Evolutionary conservation across 2,329 filamentous ascomycete species (phyloP), one percentile per base, ranked within the genome.

Genomic region (Calonectria honghensis): DNA sequence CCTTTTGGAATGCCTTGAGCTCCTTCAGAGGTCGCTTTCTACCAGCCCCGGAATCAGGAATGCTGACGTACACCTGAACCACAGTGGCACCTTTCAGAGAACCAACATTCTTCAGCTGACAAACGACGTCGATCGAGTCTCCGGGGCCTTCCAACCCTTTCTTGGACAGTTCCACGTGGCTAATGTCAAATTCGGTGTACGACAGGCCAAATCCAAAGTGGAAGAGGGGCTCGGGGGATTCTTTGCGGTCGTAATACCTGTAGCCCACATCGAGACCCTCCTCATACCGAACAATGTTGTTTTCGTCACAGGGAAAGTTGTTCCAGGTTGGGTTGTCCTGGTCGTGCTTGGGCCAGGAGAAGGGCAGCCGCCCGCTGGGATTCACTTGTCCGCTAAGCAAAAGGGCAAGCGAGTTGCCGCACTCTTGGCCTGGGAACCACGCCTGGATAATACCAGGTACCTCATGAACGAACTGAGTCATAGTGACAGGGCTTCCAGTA

Each of bases 351-450:
- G 72, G 72, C 72, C 72, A 74, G 1, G 72, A 68, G n/a, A 74
- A 41, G 4, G 72, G 72, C 18, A 74, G 41, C 3, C 51, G 65
- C 3, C 72, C 72, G 27, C 61, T 51, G 11, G 92, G 92, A 77
- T 92, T 93, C 68, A 91, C 87, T 61, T 89, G 86, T 52, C 92
- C 92, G 70, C 91, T 90, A 18, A 94, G 85, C 0, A 93, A 89
- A 75, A 93, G 91, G 4, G 91, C 91, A 70, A 94, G 90, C 2
- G 91, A 91, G 76, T 93, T 92, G 3, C 92, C 92, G 45, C 90
- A 89, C 83, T 94, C 92, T 79, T 93, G 92, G 7, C 92, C 92
- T 71, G 91, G 91, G 79, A 93, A 94, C 91, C 92, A 93, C 18
- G 90, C 89, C 80, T 89, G 92, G 6, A 93, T 78, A 57, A 93